Evolutionary conservation across 2,329 filamentous ascomycete genomes (phyloP).

Genomic region (Beauveria varroae): DNA sequence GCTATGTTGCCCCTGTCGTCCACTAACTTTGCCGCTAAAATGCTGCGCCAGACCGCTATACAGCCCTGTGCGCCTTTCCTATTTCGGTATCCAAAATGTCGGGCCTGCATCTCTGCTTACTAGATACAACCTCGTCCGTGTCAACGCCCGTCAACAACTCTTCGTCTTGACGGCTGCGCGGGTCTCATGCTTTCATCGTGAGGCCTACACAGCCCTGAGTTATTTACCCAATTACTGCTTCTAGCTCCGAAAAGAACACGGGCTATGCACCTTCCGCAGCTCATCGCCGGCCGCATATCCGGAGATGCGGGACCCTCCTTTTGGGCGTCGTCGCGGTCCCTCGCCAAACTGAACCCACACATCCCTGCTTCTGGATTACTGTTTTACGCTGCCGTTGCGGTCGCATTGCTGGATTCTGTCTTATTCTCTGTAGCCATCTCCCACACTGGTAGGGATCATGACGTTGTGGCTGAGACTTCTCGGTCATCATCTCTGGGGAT

Average conservation of each 20-base stretch:
- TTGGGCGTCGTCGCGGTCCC: background rate
- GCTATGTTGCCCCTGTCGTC: background rate
- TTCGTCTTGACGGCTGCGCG: background rate
- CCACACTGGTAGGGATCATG: background rate
- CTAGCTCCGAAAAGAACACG: background rate
- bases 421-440: background rate
- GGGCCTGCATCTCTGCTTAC: conserved; percentile 2
- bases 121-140: background rate
- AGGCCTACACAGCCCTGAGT: background rate
- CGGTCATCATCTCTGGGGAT: background rate
- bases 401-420: background rate
- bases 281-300: conserved; percentile 7
- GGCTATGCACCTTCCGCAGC: background rate
- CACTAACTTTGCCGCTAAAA: too few relatives aligned
- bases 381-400: background rate
- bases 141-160: background rate
- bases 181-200: background rate
- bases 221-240: background rate
- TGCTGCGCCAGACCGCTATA: background rate
- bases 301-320: background rate
- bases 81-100: background rate
- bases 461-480: conserved; percentile 7
- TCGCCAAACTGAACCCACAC: background rate
- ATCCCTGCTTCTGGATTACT: background rate
- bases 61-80: background rate